Base-by-base conservation (phyloP, 2,329 filamentous ascomycete genomes). In the Gnomoniopsis smithogilvyi region DNA sequence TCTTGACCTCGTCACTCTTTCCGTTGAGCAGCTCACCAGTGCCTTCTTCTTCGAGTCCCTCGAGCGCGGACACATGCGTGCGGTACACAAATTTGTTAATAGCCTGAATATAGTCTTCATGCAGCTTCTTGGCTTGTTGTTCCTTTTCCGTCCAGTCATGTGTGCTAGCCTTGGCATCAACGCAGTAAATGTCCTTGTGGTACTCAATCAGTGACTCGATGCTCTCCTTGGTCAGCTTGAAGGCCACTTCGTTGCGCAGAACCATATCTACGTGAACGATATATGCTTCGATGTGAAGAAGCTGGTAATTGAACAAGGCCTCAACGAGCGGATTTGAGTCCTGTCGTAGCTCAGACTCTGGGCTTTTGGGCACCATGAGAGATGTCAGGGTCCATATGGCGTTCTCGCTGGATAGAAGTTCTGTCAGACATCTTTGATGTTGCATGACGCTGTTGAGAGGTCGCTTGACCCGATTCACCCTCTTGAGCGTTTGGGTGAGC, bases 181-280 rank as follows among this genome's bases (percentile, higher is more conserved):
- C 84, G 67, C 91, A 96, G 80, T 96, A 93, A 67, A 98, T 84
- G 65, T 97, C 91, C 80, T 95, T 93, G 84, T 99, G 95, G 75
- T 96, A 96, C 73, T 96, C 91, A 73, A 96, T 89, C 64, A 99
- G 85, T 54, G 90, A 79, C 69, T 96, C 92, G 77, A 99, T 99
- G 63, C 93, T 92, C 73, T 98, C 95, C 60, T 88, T 85, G 24
- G 93, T 98, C 70, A 99, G 84, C 84, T 99, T 99, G 84, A 93
- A 98, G 66, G 93, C 95, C 70, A 99, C 92, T 79, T 98, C 95
- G 73, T 96, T 95, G 76, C 93, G 90, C 69, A 96, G 86, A 61
- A 99, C 94, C 92, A 98, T 96, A 79, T 99, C 95, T 75, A 99
- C 92, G 75, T 98, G 94, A 62, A 99, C 95, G 67, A 98, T 94